A percentile compares a stretch with the other conserved stretches of the same genome.
Evolutionary conservation across 2,329 filamentous ascomycete species (phyloP).

Genomic region (Botrytis paeoniae): DNA sequence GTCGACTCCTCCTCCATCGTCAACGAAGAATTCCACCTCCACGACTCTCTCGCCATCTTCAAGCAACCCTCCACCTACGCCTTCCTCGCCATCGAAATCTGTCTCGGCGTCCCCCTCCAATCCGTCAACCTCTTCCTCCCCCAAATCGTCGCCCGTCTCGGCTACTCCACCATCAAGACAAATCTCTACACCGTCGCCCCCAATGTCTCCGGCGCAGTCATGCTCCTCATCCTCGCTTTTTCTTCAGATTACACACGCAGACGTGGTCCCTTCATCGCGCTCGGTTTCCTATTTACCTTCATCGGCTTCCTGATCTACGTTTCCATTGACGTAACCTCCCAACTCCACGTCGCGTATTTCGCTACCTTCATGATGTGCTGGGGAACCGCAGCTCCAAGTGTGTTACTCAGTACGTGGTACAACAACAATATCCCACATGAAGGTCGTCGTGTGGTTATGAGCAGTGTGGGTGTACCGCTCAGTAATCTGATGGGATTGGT

Average conservation of each 20-base stretch:
- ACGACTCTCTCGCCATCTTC: slow-evolving; percentile 52
- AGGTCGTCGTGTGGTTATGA: slow-evolving; percentile 58
- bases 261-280: slow-evolving; percentile 63
- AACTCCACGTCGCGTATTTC: slow-evolving; percentile 59
- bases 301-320: slow-evolving; percentile 77
- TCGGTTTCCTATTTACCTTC: slow-evolving; percentile 73
- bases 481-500: slow-evolving; percentile 70
- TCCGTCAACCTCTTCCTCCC: slow-evolving; percentile 54
- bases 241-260: slow-evolving; percentile 54
- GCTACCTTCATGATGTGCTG: slow-evolving; percentile 68
- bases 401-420: slow-evolving; percentile 41
- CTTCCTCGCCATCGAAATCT: slow-evolving; percentile 55
- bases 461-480: slow-evolving; percentile 58
- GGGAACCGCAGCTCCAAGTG: slow-evolving; percentile 36
- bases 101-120: slow-evolving; percentile 58
- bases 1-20: slow-evolving; percentile 64
- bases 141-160: slow-evolving; percentile 51
- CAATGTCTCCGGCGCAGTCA: slow-evolving; percentile 69
- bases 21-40: slow-evolving; percentile 50
- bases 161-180: slow-evolving; percentile 54
- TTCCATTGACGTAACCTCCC: slow-evolving; percentile 54
- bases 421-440: slow-evolving; percentile 67
- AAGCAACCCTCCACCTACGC: slow-evolving; percentile 42
- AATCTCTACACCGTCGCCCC: slow-evolving; percentile 82
- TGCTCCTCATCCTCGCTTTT: slow-evolving; percentile 71